Evolutionary conservation across 768 basidiomycete genomes (phyloP).

Genomic region (Lactarius akahatsu): DNA sequence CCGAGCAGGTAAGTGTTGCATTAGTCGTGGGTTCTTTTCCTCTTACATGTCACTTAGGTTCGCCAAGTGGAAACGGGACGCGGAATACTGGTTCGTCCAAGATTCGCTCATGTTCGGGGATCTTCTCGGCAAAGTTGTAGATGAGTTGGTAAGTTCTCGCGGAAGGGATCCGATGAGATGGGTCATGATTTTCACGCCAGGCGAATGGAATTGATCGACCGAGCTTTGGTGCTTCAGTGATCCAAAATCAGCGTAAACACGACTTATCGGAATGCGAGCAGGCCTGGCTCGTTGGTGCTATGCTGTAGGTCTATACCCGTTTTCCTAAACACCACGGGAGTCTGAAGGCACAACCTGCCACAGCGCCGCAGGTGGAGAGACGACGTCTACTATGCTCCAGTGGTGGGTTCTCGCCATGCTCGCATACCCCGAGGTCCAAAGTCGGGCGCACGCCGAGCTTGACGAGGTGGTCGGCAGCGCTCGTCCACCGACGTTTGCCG

Average conservation of each 20-base stretch:
- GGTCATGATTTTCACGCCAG: background rate
- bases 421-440: too few species aligned
- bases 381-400: background rate
- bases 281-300: slow-evolving; percentile 1
- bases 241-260: background rate
- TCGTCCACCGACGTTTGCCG: background rate
- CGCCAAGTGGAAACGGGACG: slow-evolving; percentile 23
- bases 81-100: slow-evolving; percentile 11
- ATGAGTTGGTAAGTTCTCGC: background rate
- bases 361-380: background rate
- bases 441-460: too few species aligned
- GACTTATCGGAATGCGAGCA: background rate
- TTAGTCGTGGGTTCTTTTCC: background rate
- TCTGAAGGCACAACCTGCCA: background rate
- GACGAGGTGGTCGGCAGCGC: background rate
- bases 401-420: too few species aligned
- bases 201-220: slow-evolving; percentile 6
- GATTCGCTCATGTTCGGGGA: slow-evolving; percentile 15
- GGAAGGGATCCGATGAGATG: background rate
- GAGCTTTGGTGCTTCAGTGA: slow-evolving; percentile 9
- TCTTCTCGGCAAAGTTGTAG: slow-evolving; percentile 1
- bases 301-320: slow-evolving; percentile 16
- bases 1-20: background rate
- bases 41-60: background rate
- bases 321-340: background rate